Evolutionary conservation across 805 yeast genomes (phyloP), one percentile per base, ranked within the genome.

Genomic region (Ogataea nitratoaversa): DNA sequence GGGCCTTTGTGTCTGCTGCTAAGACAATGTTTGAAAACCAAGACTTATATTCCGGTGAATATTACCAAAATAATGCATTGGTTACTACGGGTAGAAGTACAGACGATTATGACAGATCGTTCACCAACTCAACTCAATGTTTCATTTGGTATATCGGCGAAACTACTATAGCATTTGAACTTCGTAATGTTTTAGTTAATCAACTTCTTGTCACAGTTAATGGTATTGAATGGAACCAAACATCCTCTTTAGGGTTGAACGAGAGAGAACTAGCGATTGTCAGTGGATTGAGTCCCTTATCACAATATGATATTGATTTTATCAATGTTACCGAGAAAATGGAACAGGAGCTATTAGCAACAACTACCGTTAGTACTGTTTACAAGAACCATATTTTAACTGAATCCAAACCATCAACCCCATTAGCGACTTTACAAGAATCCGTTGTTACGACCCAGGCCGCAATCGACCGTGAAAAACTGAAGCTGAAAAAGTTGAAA

Each of bases 141-240:
- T 66, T 74, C 48, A 68, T 76, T 30, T 68, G 71, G 52, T 71
- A 70, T 46, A 73, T 75, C 13, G 76, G 77, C 18, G 72, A 75
- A 27, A 75, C 78, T 8, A 60, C 76, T 17, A 64, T 77, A 28
- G 73, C 74, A 2, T 74, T 76, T 47, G 77, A 72, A 43, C 57
- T 77, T 25, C 66, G 70, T 36, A 69, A 74, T 37, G 68, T 68
- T 16, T 56, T 59, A 33, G 64, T 67, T 40, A 68, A 70, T 36
- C 71, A 62, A 40, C 54, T 72, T 5, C 62, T 67, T 34, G 71
- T 70, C 11, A 60, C 67, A 40, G 86, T 82, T 4, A 82, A 82
- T 50, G 87, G 86, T 18, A 71, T 82, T 18, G 69, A 75, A 12
- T 82, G 89, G 89, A 74, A 79, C 19, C 86, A 80, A 52, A 77